Percentiles rank a stretch among this genome's conserved stretches.
Evolutionary conservation across 805 yeast species (phyloP).

Genomic region (Lipomyces yamadae): DNA sequence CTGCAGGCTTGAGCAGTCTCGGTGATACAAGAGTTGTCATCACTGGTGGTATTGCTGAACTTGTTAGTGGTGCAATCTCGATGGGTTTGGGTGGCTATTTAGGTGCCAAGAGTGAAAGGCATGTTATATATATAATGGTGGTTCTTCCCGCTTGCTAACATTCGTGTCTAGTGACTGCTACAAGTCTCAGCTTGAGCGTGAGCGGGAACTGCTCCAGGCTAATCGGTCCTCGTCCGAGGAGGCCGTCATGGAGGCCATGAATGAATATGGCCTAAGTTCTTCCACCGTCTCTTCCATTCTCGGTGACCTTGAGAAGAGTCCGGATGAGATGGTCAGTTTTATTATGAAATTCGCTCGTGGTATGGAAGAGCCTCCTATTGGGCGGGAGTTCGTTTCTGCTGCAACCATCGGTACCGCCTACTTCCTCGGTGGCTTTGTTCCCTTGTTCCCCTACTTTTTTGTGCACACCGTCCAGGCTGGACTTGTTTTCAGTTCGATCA

Average conservation of each 20-base stretch:
- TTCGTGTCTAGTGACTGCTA: conserved; percentile 35
- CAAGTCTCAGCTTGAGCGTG: conserved; percentile 37
- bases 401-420: conserved; percentile 87
- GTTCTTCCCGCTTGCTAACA: neutral
- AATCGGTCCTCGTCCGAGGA: conserved; percentile 58
- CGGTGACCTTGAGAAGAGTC: conserved; percentile 76
- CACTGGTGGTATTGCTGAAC: conserved; percentile 97
- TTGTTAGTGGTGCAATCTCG: conserved; percentile 94
- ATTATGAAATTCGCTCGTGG: conserved; percentile 83
- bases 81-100: conserved; percentile 98
- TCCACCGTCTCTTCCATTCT: conserved; percentile 75
- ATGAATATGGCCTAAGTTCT: conserved; percentile 70
- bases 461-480: conserved; percentile 76
- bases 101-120: conserved; percentile 87
- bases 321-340: conserved; percentile 80
- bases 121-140: neutral
- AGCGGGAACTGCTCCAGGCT: conserved; percentile 50
- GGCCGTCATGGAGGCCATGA: conserved; percentile 78
- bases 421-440: conserved; percentile 90
- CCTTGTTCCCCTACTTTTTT: conserved; percentile 89
- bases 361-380: conserved; percentile 93
- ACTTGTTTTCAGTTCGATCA: conserved; percentile 69
- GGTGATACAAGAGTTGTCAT: conserved; percentile 90
- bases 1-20: conserved; percentile 90
- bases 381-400: conserved; percentile 86